These are phyloP conservation scores for Gypsophila paniculata DNA, from an alignment of 179 eudicot genomes.

Conservation along the genomic window DNA sequence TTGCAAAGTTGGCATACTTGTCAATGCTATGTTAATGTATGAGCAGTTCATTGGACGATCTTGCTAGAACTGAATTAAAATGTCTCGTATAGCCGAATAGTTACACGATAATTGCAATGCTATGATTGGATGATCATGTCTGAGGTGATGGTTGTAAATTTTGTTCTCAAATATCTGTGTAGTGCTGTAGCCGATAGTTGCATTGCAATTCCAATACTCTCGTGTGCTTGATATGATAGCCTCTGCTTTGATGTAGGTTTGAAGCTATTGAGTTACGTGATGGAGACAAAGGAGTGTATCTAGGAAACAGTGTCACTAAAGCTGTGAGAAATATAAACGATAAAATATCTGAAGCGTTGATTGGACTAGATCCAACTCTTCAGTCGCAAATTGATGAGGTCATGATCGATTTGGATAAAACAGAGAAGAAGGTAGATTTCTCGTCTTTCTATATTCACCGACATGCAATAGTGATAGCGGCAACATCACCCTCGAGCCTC, in stretches of 20 bases:
- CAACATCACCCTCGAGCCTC: no score
- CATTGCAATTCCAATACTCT: conserved; percentile 1
- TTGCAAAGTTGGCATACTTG: neutral
- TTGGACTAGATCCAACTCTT: conserved; percentile 95
- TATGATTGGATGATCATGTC: neutral
- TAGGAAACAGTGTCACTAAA: conserved; percentile 80
- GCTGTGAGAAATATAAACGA: conserved; percentile 87
- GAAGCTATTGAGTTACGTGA: conserved; percentile 92
- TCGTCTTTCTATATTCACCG: conserved; percentile 1
- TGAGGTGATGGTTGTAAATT: no score
- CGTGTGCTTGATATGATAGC: neutral
- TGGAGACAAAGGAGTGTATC: conserved; percentile 74
- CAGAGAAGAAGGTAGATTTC: conserved; percentile 78
- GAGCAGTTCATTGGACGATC: neutral
- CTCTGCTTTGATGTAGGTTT: conserved; percentile 49
- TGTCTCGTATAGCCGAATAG: no score
- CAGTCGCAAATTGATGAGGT: conserved; percentile 92
- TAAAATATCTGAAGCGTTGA: conserved; percentile 88
- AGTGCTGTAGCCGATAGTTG: conserved; percentile 8
- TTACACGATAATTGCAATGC: no score
- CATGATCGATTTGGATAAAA: conserved; percentile 95
- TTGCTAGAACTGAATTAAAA: neutral
- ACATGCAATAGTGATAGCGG: neutral
- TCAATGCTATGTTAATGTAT: neutral
- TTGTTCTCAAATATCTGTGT: neutral